phyloP scores from a whole-genome alignment of 1,284 basidiomycete genomes.

The Sanghuangporus baumii region DNA sequence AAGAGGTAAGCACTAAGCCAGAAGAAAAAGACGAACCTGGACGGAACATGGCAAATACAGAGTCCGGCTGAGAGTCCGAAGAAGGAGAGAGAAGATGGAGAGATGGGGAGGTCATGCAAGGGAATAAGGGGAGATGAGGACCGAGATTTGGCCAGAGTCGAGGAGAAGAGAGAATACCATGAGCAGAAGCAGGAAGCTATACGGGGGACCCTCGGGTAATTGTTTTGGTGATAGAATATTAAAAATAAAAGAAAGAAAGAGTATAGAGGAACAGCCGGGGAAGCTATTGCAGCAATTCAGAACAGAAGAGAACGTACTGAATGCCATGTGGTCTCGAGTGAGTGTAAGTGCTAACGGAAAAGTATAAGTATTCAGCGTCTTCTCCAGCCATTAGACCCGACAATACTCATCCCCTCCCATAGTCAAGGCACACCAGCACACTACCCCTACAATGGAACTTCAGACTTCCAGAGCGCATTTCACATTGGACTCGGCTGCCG shows the following conservation, averaged over 20 bases:
- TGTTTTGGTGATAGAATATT: not conserved
- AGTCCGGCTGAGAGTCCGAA: not conserved
- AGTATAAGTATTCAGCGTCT: not conserved
- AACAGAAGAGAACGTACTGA: not conserved
- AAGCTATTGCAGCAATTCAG: not conserved
- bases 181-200: not conserved
- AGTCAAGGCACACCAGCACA: not conserved
- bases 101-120: not conserved
- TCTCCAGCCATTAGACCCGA: not conserved
- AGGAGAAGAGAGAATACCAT: not conserved
- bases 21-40: not conserved
- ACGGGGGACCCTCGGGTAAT: constrained; percentile 5
- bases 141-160: constrained; percentile 3
- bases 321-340: not conserved
- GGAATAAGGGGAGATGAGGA: not conserved
- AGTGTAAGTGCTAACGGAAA: not conserved
- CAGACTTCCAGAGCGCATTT: not conserved
- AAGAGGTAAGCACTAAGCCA: not conserved
- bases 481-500: not conserved
- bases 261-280: not conserved
- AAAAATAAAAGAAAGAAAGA: not conserved
- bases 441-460: not conserved
- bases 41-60: not conserved
- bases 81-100: not conserved
- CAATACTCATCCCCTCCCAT: not conserved